Percentiles rank a stretch among this genome's conserved stretches.
Conservation (phyloP, 2,329 filamentous ascomycete genomes). For the Microcera coccophila region DNA sequence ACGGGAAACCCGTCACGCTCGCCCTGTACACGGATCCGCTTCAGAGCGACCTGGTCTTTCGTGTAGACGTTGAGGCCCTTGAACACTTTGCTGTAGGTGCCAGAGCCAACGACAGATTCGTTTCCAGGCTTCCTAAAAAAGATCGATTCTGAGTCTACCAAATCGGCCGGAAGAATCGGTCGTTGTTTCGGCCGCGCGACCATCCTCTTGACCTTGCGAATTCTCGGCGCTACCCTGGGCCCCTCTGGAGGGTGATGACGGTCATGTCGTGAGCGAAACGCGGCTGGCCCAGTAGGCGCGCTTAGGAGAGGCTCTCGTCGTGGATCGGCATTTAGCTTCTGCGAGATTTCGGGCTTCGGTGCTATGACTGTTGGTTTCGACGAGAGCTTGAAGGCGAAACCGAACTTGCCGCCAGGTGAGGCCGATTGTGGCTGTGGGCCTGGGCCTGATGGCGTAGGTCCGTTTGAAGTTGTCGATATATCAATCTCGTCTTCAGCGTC, state of each 20-base stretch:
- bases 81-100: constrained; percentile 94
- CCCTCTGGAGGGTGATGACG: constrained; percentile 32
- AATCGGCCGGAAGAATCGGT: constrained; percentile 66
- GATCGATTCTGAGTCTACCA: constrained; percentile 78
- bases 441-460: constrained; percentile 51
- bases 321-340: constrained; percentile 63
- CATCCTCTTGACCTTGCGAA: constrained; percentile 62
- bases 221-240: constrained; percentile 42
- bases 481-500: constrained; percentile 42
- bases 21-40: constrained; percentile 90
- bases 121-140: constrained; percentile 97
- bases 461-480: constrained; percentile 53
- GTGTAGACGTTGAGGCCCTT: constrained; percentile 93
- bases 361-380: constrained; percentile 56
- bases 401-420: too few species aligned
- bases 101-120: constrained; percentile 91
- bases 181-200: constrained; percentile 68
- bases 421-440: too few species aligned
- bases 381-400: constrained; percentile 88
- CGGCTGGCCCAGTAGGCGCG: constrained; percentile 53
- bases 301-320: constrained; percentile 48
- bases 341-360: constrained; percentile 63
- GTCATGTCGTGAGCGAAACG: constrained; percentile 40
- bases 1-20: constrained; percentile 89
- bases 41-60: constrained; percentile 75